Conservation (phyloP, 2,329 filamentous ascomycete genomes). For the Hawksworthiomyces lignivorus region DNA sequence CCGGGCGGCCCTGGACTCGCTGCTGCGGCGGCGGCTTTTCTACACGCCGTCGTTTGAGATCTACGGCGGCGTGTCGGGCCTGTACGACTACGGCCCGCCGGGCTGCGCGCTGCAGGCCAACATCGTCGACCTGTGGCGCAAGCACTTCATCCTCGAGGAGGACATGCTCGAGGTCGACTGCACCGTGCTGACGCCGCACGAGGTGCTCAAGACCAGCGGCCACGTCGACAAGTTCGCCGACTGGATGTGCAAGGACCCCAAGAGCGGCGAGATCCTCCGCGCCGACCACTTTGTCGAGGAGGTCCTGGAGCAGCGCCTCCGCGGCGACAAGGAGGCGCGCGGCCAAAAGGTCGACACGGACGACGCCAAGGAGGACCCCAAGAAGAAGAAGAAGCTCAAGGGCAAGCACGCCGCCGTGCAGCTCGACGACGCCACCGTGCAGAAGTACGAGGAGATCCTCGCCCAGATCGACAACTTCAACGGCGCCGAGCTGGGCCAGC, state of each 20-base stretch:
- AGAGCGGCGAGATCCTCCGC: constrained; percentile 92
- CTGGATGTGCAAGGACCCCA: constrained; percentile 99
- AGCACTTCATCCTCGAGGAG: constrained; percentile 88
- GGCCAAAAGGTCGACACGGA: constrained; percentile 37
- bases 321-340: constrained; percentile 87
- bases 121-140: constrained; percentile 82
- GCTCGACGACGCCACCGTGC: constrained; percentile 75
- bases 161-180: constrained; percentile 95
- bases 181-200: constrained; percentile 85
- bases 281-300: constrained; percentile 96
- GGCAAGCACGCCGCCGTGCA: constrained; percentile 70
- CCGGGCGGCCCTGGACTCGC: constrained; percentile 68
- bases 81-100: constrained; percentile 90
- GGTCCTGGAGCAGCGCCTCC: constrained; percentile 76
- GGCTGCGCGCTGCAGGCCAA: constrained; percentile 81
- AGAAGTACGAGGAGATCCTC: constrained; percentile 86
- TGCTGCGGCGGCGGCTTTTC: constrained; percentile 84
- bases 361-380: constrained; percentile 11
- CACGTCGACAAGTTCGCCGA: constrained; percentile 98
- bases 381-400: constrained; percentile 82
- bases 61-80: constrained; percentile 79
- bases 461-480: constrained; percentile 94
- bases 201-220: constrained; percentile 89
- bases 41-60: constrained; percentile 95
- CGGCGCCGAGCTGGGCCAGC: constrained; percentile 73